Evolutionary conservation across 2,329 filamentous ascomycete species (phyloP).

Genomic region (Daldinia eschscholtzii): DNA sequence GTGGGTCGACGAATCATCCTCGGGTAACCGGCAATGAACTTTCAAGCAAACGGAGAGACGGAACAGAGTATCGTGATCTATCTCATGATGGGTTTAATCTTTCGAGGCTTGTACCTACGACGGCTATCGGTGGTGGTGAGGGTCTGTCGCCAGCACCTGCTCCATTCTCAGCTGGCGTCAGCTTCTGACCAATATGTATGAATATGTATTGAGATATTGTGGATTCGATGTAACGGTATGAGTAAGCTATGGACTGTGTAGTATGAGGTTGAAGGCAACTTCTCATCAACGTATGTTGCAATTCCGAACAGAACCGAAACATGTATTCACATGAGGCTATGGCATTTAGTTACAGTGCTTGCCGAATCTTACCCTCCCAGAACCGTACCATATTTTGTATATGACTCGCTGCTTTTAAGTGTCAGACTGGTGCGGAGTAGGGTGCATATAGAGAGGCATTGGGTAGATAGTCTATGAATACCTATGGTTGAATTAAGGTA

Average conservation of each 20-base stretch:
- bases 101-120: background rate
- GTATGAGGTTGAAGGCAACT: background rate
- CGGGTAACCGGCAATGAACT: conserved; percentile 1
- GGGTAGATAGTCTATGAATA: background rate
- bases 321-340: background rate
- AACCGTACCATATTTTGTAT: background rate
- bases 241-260: conserved; percentile 14
- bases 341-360: background rate
- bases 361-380: background rate
- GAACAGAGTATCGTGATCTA: background rate
- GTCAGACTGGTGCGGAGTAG: background rate
- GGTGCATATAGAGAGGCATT: background rate
- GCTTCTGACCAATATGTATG: conserved; percentile 18
- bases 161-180: conserved; percentile 16
- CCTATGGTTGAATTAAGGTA: background rate
- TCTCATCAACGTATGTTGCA: conserved; percentile 1
- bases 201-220: conserved; percentile 1
- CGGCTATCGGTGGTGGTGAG: background rate
- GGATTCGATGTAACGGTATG: conserved; percentile 7
- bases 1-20: background rate
- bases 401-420: background rate
- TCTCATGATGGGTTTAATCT: background rate
- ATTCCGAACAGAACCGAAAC: background rate
- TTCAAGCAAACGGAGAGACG: background rate
- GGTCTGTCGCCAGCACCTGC: conserved; percentile 1